Percentiles rank a stretch among this genome's conserved stretches.
phyloP scores from a whole-genome alignment of 441 rosid species.

The Kokia cookei region DNA sequence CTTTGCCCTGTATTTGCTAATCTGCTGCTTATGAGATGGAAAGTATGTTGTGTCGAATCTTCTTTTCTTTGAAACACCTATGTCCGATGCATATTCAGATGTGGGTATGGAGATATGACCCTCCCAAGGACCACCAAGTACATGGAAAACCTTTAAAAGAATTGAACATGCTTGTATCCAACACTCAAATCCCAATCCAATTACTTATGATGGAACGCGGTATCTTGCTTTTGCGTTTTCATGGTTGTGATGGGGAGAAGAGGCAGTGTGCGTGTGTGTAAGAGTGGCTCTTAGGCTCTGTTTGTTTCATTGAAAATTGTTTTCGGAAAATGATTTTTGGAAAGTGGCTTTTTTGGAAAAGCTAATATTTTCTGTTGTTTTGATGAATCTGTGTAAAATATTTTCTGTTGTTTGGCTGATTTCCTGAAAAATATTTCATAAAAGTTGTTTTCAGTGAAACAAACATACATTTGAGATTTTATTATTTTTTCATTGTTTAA shows the following conservation, averaged over 20 bases:
- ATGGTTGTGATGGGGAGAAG: not conserved
- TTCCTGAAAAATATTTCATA: too few species aligned
- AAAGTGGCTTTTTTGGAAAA: too few species aligned
- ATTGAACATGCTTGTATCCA: not conserved
- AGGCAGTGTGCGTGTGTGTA: not conserved
- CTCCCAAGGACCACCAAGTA: not conserved
- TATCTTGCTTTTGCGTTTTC: not conserved
- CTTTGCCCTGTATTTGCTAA: not conserved
- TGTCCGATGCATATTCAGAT: not conserved
- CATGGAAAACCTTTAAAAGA: not conserved
- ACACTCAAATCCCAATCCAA: not conserved
- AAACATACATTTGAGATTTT: too few species aligned
- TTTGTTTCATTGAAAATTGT: too few species aligned
- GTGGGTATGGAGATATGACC: not conserved
- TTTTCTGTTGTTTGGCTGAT: too few species aligned
- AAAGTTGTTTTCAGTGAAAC: too few species aligned
- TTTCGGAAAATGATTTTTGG: too few species aligned
- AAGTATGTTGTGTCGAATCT: not conserved
- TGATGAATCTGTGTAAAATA: too few species aligned
- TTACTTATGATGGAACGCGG: not conserved
- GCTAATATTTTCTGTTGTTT: too few species aligned
- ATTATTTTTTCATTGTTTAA: too few species aligned
- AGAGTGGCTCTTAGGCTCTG: not conserved
- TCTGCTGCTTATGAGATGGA: not conserved
- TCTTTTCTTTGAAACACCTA: not conserved